These are phyloP conservation scores for Kwoniella botswanensis DNA, from an alignment of 768 basidiomycete genomes.

Conservation along the genomic window DNA sequence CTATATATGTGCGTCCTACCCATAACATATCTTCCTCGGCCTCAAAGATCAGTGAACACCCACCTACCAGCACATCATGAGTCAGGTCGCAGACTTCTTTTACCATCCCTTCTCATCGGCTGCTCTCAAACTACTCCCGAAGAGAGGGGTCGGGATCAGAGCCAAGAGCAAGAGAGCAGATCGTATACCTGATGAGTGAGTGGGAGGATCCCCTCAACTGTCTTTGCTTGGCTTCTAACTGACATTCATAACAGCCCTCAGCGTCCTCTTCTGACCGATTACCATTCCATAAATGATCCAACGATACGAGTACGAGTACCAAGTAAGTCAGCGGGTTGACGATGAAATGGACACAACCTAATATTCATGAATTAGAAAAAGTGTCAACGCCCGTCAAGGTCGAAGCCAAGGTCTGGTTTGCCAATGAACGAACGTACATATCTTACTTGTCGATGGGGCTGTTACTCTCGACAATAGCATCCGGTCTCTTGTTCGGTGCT, in stretches of 20 bases:
- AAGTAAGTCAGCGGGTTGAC: constrained; percentile 31
- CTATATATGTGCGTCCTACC: not conserved
- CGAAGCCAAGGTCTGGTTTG: constrained; percentile 96
- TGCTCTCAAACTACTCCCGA: constrained; percentile 46
- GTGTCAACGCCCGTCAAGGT: constrained; percentile 67
- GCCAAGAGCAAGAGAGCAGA: constrained; percentile 56
- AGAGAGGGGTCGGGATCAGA: constrained; percentile 32
- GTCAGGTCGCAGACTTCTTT: constrained; percentile 38
- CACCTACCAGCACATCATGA: not conserved
- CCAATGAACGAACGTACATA: constrained; percentile 87
- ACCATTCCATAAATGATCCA: constrained; percentile 52
- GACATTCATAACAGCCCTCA: constrained; percentile 1
- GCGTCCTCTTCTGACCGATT: constrained; percentile 42
- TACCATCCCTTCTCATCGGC: constrained; percentile 50
- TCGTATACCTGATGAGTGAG: constrained; percentile 54
- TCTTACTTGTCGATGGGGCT: constrained; percentile 87
- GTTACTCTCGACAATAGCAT: constrained; percentile 78
- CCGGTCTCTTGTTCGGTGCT: constrained; percentile 83
- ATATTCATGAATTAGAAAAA: constrained; percentile 43
- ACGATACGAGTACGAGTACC: constrained; percentile 45
- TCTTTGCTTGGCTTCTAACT: not conserved
- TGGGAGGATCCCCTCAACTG: not conserved
- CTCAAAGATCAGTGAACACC: not conserved
- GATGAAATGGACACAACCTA: not conserved
- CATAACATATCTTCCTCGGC: not conserved